These are phyloP conservation scores for Picea sitchensis DNA, from an alignment of 75 land plant species.

Conservation along the genomic window DNA sequence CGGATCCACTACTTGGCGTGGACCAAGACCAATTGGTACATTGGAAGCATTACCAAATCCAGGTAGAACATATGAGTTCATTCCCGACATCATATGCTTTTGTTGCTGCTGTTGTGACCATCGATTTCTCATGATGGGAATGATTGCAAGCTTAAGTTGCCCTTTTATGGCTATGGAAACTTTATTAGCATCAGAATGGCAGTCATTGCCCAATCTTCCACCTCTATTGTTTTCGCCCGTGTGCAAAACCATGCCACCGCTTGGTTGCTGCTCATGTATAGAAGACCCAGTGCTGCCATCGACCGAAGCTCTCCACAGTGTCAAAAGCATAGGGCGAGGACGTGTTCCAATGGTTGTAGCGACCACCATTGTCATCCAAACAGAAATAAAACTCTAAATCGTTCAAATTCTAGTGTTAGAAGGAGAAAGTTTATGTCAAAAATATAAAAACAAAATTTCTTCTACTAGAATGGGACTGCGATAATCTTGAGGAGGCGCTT, in stretches of 20 bases:
- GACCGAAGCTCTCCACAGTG: too few relatives aligned
- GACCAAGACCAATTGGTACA: too few relatives aligned
- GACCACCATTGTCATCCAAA: slow-evolving; percentile 21
- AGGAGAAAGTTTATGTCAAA: too few relatives aligned
- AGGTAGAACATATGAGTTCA: too few relatives aligned
- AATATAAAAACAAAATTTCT: too few relatives aligned
- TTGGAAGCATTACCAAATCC: too few relatives aligned
- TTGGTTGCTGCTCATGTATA: slow-evolving; percentile 1
- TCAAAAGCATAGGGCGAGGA: too few relatives aligned
- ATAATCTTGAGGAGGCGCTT: too few relatives aligned
- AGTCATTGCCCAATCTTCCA: background rate
- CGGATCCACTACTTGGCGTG: too few relatives aligned
- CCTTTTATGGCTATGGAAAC: background rate
- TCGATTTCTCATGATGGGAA: slow-evolving; percentile 18
- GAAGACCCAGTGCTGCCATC: background rate
- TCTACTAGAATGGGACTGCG: too few relatives aligned
- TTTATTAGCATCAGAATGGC: slow-evolving; percentile 1
- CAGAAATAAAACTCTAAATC: background rate
- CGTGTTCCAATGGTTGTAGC: too few relatives aligned
- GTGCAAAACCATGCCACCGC: slow-evolving; percentile 7
- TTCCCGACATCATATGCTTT: too few relatives aligned
- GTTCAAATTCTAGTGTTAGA: background rate
- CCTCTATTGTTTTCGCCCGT: background rate
- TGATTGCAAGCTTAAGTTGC: slow-evolving; percentile 24
- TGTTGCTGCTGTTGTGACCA: background rate